Conservation (phyloP, 495 filamentous ascomycete genomes). For the Neurospora sp. region DNA sequence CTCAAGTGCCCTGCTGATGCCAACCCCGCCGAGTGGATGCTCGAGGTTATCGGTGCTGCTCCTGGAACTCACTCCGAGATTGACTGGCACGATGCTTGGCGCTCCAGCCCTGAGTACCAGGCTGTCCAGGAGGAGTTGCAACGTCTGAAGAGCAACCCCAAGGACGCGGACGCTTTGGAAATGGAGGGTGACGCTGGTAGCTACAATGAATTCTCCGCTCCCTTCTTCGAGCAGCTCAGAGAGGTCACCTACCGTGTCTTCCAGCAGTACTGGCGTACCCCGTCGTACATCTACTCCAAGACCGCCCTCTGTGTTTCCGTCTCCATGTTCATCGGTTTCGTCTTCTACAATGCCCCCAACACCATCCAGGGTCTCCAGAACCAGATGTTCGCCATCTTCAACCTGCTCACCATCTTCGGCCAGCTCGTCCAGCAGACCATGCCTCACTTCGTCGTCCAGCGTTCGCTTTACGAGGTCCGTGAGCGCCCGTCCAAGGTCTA, state of each 20-base stretch:
- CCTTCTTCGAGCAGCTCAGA: conserved; percentile 43
- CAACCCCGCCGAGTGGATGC: conserved; percentile 96
- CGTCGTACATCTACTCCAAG: conserved; percentile 75
- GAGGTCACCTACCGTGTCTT: conserved; percentile 57
- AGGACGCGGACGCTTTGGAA: conserved; percentile 26
- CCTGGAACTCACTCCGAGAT: conserved; percentile 65
- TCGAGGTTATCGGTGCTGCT: conserved; percentile 85
- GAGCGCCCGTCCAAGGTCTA: conserved; percentile 81
- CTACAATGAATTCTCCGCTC: conserved; percentile 47
- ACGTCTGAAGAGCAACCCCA: conserved; percentile 51
- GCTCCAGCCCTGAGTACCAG: conserved; percentile 59
- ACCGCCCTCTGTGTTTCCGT: conserved; percentile 44
- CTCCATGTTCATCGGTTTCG: conserved; percentile 78
- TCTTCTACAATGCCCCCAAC: conserved; percentile 65
- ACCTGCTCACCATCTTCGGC: conserved; percentile 67
- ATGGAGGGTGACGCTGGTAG: conserved; percentile 25
- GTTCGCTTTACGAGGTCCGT: conserved; percentile 72
- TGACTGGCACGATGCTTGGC: conserved; percentile 81
- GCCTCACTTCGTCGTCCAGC: conserved; percentile 71
- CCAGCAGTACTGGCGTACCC: conserved; percentile 84
- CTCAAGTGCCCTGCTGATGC: conserved; percentile 60
- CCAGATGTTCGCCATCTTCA: conserved; percentile 80
- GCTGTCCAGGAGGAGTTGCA: conserved; percentile 60
- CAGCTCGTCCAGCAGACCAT: conserved; percentile 75
- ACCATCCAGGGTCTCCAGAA: conserved; percentile 74